phyloP scores from a whole-genome alignment of 352 stramenopile species.

The Globisporangium perplexum region DNA sequence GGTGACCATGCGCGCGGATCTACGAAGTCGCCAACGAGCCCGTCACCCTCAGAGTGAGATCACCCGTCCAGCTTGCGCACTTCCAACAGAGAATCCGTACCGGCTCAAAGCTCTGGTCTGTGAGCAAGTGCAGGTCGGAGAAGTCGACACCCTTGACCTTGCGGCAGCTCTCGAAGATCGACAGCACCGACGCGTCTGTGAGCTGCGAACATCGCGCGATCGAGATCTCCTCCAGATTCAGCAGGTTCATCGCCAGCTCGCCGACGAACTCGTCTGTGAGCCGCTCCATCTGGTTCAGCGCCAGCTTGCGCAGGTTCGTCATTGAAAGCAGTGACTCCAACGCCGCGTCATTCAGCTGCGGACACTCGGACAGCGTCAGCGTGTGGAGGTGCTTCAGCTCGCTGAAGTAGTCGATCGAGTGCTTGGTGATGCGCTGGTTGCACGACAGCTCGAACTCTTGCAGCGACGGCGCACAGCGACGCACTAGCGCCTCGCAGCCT shows the following conservation, averaged over 20 bases:
- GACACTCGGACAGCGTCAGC: constrained; percentile 70
- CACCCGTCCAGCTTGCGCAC: not conserved
- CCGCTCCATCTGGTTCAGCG: constrained; percentile 75
- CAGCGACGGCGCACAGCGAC: constrained; percentile 61
- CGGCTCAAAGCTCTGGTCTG: constrained; percentile 55
- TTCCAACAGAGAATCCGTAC: constrained; percentile 17
- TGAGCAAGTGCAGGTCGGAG: constrained; percentile 66
- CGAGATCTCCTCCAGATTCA: constrained; percentile 52
- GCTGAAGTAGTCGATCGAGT: constrained; percentile 68
- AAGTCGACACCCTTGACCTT: constrained; percentile 54
- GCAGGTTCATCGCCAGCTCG: constrained; percentile 24
- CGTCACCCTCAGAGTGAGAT: not conserved
- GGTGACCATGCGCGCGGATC: constrained; percentile 43
- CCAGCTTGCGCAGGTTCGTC: constrained; percentile 53
- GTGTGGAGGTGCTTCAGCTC: constrained; percentile 61
- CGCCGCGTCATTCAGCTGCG: constrained; percentile 56
- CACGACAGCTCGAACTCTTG: constrained; percentile 74
- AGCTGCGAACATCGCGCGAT: constrained; percentile 68
- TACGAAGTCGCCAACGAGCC: constrained; percentile 10
- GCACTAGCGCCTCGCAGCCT: constrained; percentile 57
- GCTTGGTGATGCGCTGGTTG: constrained; percentile 76
- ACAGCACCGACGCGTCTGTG: constrained; percentile 35
- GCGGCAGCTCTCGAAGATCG: constrained; percentile 51
- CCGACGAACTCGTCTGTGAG: constrained; percentile 57
- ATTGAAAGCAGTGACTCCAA: constrained; percentile 59